Evolutionary conservation across 2,329 filamentous ascomycete species (phyloP), one percentile per base, ranked within the genome.

Genomic region (Pleomassaria siparia): DNA sequence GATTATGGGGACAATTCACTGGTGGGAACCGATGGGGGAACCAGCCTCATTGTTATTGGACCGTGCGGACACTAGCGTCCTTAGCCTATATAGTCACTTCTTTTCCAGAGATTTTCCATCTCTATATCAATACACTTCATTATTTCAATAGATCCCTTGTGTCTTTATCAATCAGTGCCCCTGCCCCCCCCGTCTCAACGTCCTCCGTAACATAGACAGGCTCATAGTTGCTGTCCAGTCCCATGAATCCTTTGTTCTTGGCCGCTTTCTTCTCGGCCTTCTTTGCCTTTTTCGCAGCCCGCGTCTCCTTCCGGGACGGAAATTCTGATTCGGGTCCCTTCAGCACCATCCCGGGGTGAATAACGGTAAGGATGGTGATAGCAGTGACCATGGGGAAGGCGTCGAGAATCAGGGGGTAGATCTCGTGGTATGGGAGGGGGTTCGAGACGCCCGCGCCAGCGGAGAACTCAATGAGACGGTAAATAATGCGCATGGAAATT

Each of bases 401-500:
- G 59, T 85, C 81, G 44, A 74, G 75, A 1, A 62, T 63, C 45
- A 78, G 79, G 21, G 76, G 73, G 59, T 80, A 85, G 3, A 60
- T 72, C 55, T 84, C 80, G 50, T 81, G 71, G 33, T 64, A 73
- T 0, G 78, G 74, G 16, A 81, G 67, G 0, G 70, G 66, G 57
- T 78, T 80, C n/a, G 65, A 54, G 1, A 51, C 40, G 32, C 66
- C 64, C 16, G 77, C 58, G 10, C 78, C 79, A 3, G 71, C 68
- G 0, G 73, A 72, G 56, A 80, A 86, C 61, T 86, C 81, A 43
- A 74, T 64, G 2, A 87, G 72, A 24, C 82, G 80, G 66, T 79
- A 87, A 53, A 83, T 76, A 60, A 86, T 84, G 26, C 83, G 79
- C 22, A 62, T 53, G 0, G 74, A 75, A 49, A 80, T 78, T 26